Conservation (phyloP, 1,139 yeast species). For the Ashbya aceris region DNA sequence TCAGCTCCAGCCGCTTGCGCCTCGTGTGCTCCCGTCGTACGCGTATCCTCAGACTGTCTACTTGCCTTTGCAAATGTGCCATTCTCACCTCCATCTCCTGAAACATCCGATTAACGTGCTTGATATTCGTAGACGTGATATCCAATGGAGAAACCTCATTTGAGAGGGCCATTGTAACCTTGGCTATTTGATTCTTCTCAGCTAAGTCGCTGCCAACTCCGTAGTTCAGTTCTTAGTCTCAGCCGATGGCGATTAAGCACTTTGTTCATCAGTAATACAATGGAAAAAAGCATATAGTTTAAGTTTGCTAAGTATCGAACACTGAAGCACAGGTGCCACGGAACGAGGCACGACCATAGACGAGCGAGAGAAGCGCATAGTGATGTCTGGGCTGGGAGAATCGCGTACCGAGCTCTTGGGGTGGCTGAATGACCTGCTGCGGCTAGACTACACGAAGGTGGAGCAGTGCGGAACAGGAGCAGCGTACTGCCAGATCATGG, state of each 20-base stretch:
- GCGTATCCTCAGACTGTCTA: conserved; percentile 2
- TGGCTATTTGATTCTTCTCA: neutral
- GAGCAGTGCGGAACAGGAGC: conserved; percentile 97
- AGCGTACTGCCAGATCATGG: conserved; percentile 85
- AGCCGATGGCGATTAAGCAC: no score
- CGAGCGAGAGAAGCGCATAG: no score
- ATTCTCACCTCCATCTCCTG: conserved; percentile 5
- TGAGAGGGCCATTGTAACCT: conserved; percentile 1
- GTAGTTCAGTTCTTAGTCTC: no score
- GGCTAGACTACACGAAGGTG: conserved; percentile 59
- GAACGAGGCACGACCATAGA: no score
- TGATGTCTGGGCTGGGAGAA: conserved; percentile 44
- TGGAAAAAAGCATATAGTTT: no score
- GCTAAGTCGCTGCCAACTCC: neutral
- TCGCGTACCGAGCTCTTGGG: conserved; percentile 74
- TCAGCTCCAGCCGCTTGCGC: conserved; percentile 4
- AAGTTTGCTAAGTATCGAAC: neutral
- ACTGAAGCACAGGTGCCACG: no score
- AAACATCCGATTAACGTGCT: conserved; percentile 1
- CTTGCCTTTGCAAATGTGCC: conserved; percentile 5
- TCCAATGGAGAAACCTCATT: conserved; percentile 3
- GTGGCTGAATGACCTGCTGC: conserved; percentile 74
- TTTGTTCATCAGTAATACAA: no score
- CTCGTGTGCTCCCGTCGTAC: conserved; percentile 5
- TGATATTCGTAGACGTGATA: neutral